Conservation (phyloP, 345 rosid genomes). For the Euphorbia lathyris region DNA sequence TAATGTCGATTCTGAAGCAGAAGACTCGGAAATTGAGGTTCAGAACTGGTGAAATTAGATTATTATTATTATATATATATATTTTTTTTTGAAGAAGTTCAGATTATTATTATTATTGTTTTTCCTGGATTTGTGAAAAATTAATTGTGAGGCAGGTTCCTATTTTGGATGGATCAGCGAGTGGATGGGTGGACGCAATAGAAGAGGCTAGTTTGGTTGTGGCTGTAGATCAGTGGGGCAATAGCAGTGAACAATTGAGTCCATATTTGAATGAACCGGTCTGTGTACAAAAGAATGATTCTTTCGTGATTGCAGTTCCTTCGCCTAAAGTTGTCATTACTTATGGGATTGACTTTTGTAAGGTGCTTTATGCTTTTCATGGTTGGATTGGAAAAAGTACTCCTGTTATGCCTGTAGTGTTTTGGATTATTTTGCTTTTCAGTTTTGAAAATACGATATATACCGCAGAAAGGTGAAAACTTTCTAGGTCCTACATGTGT, state of each 20-base stretch:
- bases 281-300: constrained; percentile 53
- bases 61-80: too few species aligned
- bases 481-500: neutral
- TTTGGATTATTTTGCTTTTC: neutral
- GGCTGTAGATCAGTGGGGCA: constrained; percentile 50
- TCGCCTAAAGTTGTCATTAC: constrained; percentile 52
- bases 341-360: constrained; percentile 78
- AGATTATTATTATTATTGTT: too few species aligned
- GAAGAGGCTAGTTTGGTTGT: constrained; percentile 50
- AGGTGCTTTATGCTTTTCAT: constrained; percentile 35
- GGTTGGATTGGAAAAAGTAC: neutral
- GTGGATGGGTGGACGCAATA: constrained; percentile 65
- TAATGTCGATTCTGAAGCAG: constrained; percentile 23
- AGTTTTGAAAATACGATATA: neutral
- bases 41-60: neutral
- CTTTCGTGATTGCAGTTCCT: constrained; percentile 67
- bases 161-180: constrained; percentile 83
- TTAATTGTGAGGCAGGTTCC: constrained; percentile 55
- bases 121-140: neutral
- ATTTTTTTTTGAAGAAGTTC: too few species aligned
- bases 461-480: neutral
- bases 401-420: neutral
- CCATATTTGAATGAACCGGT: constrained; percentile 58
- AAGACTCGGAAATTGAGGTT: constrained; percentile 44
- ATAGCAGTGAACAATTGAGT: constrained; percentile 50